Conservation (phyloP, 169 alveolate genomes). For the Plasmodium sp. region DNA sequence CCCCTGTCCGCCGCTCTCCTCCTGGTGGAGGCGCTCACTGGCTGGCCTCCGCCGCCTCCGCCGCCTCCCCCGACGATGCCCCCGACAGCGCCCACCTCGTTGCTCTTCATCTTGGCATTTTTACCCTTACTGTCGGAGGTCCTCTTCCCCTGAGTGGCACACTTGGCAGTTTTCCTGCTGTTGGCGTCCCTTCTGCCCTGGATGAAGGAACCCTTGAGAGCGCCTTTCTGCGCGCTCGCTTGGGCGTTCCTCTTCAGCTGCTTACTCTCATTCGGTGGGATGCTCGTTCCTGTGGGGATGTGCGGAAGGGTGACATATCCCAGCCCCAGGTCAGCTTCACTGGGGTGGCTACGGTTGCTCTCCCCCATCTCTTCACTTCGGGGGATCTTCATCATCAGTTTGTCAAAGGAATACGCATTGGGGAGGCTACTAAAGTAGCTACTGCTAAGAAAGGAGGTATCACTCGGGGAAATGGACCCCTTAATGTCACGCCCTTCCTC, state of each 20-base stretch:
- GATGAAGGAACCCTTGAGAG: neutral
- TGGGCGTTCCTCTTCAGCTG: neutral
- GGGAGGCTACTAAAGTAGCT: neutral
- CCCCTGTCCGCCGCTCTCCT: neutral
- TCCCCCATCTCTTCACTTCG: neutral
- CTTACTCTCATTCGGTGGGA: neutral
- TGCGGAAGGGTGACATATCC: neutral
- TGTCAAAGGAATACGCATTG: neutral
- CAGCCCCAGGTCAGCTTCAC: neutral
- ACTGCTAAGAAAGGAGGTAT: neutral
- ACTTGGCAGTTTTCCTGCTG: neutral
- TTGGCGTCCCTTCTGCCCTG: neutral
- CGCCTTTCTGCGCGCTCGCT: neutral
- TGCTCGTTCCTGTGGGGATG: neutral
- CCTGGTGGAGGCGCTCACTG: neutral
- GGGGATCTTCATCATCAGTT: slow-evolving; percentile 9
- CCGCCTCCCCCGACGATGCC: neutral
- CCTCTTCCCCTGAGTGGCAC: neutral
- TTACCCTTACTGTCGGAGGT: neutral
- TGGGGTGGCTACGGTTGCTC: neutral
- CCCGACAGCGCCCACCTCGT: neutral
- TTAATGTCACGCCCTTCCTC: neutral
- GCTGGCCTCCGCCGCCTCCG: neutral
- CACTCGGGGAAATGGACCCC: neutral
- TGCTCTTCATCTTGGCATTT: neutral